phyloP scores from a whole-genome alignment of 2,329 filamentous ascomycete genomes.

The Penicillium paneum region DNA sequence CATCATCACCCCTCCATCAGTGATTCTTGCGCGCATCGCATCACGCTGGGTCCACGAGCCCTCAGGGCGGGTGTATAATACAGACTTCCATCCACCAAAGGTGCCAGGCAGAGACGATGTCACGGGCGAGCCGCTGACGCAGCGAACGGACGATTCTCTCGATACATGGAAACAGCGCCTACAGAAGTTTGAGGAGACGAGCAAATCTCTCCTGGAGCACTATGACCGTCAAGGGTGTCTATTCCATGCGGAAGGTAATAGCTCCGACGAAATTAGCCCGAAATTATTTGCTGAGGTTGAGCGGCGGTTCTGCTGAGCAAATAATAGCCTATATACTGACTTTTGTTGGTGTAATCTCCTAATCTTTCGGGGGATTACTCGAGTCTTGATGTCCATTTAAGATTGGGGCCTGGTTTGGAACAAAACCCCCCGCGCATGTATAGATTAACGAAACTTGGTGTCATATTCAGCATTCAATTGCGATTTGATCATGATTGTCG shows the following conservation, averaged over 20 bases:
- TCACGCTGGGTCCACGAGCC: conserved; percentile 92
- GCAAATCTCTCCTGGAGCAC: conserved; percentile 78
- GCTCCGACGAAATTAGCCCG: conserved; percentile 93
- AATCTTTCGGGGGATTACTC: background rate
- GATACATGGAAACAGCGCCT: conserved; percentile 80
- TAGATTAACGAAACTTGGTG: conserved; percentile 15
- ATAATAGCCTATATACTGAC: conserved; percentile 9
- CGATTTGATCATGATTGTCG: background rate
- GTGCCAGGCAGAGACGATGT: conserved; percentile 80
- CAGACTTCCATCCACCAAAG: conserved; percentile 81
- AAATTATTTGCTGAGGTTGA: conserved; percentile 80
- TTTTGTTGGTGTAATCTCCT: background rate
- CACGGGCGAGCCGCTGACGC: conserved; percentile 80
- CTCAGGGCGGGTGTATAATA: conserved; percentile 92
- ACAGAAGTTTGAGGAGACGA: conserved; percentile 82
- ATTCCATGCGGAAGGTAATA: conserved; percentile 82
- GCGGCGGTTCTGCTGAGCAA: conserved; percentile 60
- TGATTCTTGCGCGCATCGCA: conserved; percentile 85
- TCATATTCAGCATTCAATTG: conserved; percentile 12
- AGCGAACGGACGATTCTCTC: conserved; percentile 81
- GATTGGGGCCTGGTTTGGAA: conserved; percentile 3
- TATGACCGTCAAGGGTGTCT: conserved; percentile 81
- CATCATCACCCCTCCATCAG: conserved; percentile 76
- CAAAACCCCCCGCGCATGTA: conserved; percentile 11
- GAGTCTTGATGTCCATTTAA: conserved; percentile 18